Conservation (phyloP, 1,284 basidiomycete species). For the Rhodotorula glutinis region DNA sequence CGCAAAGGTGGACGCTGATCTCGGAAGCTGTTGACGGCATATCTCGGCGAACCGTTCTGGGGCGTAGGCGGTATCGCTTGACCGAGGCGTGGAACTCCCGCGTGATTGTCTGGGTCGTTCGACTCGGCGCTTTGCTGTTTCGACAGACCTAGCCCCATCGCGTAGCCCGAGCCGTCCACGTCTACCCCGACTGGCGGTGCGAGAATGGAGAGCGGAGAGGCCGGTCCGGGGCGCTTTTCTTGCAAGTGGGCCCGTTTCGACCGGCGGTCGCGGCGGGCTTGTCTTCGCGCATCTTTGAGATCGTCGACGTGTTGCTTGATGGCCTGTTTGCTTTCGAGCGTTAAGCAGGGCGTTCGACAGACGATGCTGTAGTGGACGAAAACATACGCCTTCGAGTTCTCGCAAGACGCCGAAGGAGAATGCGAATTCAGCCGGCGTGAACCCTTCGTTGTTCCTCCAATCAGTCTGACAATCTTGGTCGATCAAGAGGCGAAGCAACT, state of each 20-base stretch:
- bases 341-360: too few species aligned
- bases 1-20: neutral
- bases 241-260: neutral
- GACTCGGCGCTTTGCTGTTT: neutral
- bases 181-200: neutral
- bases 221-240: neutral
- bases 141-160: neutral
- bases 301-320: conserved; percentile 15
- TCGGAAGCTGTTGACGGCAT: neutral
- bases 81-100: neutral
- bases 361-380: too few species aligned
- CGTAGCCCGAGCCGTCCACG: neutral
- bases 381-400: conserved; percentile 20
- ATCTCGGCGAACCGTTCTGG: neutral
- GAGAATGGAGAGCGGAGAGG: conserved; percentile 9
- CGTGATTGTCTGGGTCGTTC: neutral
- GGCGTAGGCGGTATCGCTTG: conserved; percentile 8
- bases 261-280: conserved; percentile 9
- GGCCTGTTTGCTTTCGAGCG: conserved; percentile 7
- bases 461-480: conserved; percentile 79
- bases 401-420: conserved; percentile 58
- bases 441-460: conserved; percentile 82
- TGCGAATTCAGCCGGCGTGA: conserved; percentile 85
- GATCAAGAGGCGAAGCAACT: conserved; percentile 81
- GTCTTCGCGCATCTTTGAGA: conserved; percentile 11